Base-by-base conservation (phyloP, 306 rosid species). In the Canavalia ensiformis region DNA sequence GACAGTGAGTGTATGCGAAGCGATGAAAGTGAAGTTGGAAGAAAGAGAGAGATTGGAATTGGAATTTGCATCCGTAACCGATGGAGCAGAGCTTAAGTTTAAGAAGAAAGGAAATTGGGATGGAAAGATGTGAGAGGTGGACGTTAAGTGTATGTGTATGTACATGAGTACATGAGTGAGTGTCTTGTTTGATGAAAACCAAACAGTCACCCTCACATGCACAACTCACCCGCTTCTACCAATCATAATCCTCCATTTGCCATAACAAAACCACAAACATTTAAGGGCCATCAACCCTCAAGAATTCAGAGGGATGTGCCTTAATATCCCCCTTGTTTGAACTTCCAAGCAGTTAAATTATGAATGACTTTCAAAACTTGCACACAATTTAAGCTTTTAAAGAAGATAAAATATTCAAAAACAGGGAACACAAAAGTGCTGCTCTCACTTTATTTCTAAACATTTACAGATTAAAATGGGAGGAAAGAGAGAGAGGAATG, bases 401-500 rank as follows among this genome's bases (percentile, higher is more conserved):
- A 9, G 2, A 66, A 66, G 2, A 57, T 5, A 58, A 0, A 29
- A 7, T 2, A 9, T 60, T 57, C 28, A 39, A 64, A 44, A 34
- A 68, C 52, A 46, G 33, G 6, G 18, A 13, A 52, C 33, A 6
- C 39, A 81, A 82, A 62, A 46, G 68, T 72, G 49, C 47, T 67
- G 74, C 78, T 65, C 72, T 82, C 31, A 52, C 9, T 87, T 59
- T 65, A 66, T 65, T 56, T 54, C 35, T 74, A 67, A 45, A 46
- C 74, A 86, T 86, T 86, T 88, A 89, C 91, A 84, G 25, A 63
- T 47, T 86, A 6, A 56, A 81, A 35, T 47, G 44, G 55, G 73
- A 56, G 47, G 33, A 47, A 47, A 28, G 34, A 66, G 46, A 56
- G 34, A 12, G 18, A 56, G 8, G 46, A 1, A 9, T 29, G 5